Conservation (phyloP, 305 asterid species). For the Salvia sclarea region DNA sequence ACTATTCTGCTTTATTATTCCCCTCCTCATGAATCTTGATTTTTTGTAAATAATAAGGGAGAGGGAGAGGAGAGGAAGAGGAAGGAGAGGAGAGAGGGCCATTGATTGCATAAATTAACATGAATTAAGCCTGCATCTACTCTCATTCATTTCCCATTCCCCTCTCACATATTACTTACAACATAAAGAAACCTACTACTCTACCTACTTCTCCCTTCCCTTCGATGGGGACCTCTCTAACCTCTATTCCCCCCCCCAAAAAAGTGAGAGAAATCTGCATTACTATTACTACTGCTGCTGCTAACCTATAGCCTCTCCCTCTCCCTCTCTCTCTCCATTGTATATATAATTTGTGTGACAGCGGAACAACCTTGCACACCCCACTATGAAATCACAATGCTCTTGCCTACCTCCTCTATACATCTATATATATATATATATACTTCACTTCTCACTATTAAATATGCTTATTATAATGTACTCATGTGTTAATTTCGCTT, state of each 20-base stretch:
- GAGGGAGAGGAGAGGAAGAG: too few relatives aligned
- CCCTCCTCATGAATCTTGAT: not conserved
- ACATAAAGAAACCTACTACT: constrained; percentile 22
- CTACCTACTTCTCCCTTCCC: constrained; percentile 14
- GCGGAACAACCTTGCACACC: constrained; percentile 31
- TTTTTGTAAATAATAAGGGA: too few relatives aligned
- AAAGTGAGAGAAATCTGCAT: not conserved
- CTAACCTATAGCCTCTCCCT: not conserved
- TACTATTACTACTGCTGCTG: too few relatives aligned
- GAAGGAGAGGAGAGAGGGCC: too few relatives aligned
- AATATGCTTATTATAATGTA: too few relatives aligned
- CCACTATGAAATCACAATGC: constrained; percentile 30
- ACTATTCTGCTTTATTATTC: not conserved
- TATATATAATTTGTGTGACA: too few relatives aligned
- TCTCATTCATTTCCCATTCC: constrained; percentile 19
- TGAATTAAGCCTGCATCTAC: constrained; percentile 25
- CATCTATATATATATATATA: too few relatives aligned
- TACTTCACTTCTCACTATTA: too few relatives aligned
- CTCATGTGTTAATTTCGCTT: too few relatives aligned
- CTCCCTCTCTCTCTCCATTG: constrained; percentile 1
- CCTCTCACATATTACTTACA: constrained; percentile 10
- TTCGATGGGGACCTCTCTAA: constrained; percentile 34
- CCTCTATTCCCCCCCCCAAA: not conserved
- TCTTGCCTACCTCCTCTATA: too few relatives aligned
- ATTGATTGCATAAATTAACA: constrained; percentile 24